Evolutionary conservation across 2,329 filamentous ascomycete genomes (phyloP).

Genomic region (Stagonosporopsis vannaccii): DNA sequence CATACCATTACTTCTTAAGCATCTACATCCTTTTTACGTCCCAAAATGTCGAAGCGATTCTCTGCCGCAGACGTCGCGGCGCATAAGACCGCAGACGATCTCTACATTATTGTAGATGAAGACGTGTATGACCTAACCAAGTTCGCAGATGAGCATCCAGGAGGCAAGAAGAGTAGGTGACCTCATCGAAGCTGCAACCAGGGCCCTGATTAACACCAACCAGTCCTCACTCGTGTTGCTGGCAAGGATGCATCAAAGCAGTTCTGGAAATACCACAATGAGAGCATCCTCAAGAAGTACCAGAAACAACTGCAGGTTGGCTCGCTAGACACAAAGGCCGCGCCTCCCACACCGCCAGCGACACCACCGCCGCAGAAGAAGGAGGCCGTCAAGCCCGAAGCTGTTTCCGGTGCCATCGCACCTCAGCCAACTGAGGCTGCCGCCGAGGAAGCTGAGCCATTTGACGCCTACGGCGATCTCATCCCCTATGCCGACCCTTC

Average conservation of each 20-base stretch:
- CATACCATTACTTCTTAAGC: slow-evolving; percentile 17
- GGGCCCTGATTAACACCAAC: slow-evolving; percentile 20
- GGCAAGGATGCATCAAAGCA: slow-evolving; percentile 74
- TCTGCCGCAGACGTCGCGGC: slow-evolving; percentile 83
- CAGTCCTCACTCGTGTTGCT: slow-evolving; percentile 69
- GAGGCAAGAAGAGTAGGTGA: slow-evolving; percentile 73
- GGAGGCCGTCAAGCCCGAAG: slow-evolving; percentile 63
- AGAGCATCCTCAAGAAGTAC: slow-evolving; percentile 68
- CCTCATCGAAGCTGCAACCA: no score
- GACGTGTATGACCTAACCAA: slow-evolving; percentile 95
- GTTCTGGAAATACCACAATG: slow-evolving; percentile 72
- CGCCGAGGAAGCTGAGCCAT: slow-evolving; percentile 69
- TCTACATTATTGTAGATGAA: slow-evolving; percentile 91
- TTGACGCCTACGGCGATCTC: slow-evolving; percentile 84
- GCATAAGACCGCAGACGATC: slow-evolving; percentile 85
- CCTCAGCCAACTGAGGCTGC: slow-evolving; percentile 49
- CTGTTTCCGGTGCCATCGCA: slow-evolving; percentile 63
- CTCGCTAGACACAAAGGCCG: slow-evolving; percentile 82
- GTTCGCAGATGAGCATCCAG: slow-evolving; percentile 62
- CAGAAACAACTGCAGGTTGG: slow-evolving; percentile 66
- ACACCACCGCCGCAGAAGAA: slow-evolving; percentile 56
- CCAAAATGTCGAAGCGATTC: slow-evolving; percentile 84
- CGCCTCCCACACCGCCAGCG: slow-evolving; percentile 60
- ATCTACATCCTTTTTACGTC: slow-evolving; percentile 16
- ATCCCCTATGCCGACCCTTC: slow-evolving; percentile 91